Evolutionary conservation across 2,329 filamentous ascomycete species (phyloP).

Genomic region (Blumeria hordei): DNA sequence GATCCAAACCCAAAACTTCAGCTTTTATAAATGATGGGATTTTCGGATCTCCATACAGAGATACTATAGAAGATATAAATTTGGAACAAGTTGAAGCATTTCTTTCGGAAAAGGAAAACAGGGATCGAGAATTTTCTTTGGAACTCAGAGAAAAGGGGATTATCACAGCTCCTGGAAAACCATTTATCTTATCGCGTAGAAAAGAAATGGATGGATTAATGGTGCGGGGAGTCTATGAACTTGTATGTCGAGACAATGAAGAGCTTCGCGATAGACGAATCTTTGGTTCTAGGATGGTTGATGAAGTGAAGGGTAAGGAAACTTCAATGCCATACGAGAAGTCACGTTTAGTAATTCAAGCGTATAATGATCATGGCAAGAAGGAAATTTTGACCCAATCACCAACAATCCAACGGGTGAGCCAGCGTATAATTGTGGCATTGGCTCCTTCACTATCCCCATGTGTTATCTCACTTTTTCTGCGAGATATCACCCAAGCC

Average conservation of each 20-base stretch:
- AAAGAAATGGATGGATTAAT: background rate
- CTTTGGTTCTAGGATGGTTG: background rate
- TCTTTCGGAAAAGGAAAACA: background rate
- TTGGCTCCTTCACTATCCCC: background rate
- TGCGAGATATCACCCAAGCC: background rate
- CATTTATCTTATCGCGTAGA: background rate
- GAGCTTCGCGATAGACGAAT: background rate
- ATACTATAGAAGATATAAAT: no score
- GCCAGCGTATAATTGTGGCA: background rate
- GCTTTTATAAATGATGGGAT: background rate
- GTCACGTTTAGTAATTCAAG: slow-evolving; percentile 1
- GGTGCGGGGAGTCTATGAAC: background rate
- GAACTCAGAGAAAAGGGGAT: background rate
- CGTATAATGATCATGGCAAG: background rate
- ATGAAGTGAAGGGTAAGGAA: background rate
- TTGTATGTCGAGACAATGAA: background rate
- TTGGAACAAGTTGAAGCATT: background rate
- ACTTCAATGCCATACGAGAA: background rate
- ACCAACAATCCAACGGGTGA: background rate
- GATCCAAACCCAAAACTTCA: background rate
- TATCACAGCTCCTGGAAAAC: background rate
- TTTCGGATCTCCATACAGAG: no score
- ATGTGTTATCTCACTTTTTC: background rate
- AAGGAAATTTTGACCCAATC: background rate
- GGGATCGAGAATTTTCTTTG: background rate